A percentile compares a stretch with the other conserved stretches of the same genome.
These are phyloP conservation scores for Amaranthus cruentus DNA, from an alignment of 148 eudicot genomes.

Conservation along the genomic window DNA sequence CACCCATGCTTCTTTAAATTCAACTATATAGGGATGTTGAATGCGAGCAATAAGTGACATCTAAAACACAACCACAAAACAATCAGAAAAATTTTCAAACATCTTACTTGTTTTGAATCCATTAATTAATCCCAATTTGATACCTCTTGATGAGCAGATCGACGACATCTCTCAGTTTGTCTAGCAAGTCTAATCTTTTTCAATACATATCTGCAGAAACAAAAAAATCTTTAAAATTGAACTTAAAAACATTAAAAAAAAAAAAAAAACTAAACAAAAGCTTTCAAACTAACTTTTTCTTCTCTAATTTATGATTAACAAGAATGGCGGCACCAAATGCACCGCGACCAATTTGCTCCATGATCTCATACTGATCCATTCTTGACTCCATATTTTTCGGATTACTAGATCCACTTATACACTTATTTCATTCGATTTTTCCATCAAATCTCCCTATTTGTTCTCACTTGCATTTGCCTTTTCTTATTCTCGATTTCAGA, in stretches of 20 bases:
- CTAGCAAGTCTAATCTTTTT: constrained; percentile 98
- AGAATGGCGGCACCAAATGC: constrained; percentile 99
- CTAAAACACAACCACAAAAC: constrained; percentile 27
- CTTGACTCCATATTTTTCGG: constrained; percentile 54
- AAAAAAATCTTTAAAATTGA: not conserved
- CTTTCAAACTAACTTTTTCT: constrained; percentile 57
- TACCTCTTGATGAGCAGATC: constrained; percentile 99
- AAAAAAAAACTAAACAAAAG: not conserved
- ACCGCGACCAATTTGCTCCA: constrained; percentile 99
- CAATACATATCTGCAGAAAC: constrained; percentile 64
- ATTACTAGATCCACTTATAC: constrained; percentile 1
- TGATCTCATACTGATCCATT: constrained; percentile 98
- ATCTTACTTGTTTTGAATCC: not conserved
- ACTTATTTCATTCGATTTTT: not conserved
- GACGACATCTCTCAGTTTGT: constrained; percentile 92
- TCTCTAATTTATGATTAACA: constrained; percentile 80
- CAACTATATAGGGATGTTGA: constrained; percentile 92
- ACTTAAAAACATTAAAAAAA: not conserved
- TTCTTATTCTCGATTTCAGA: not conserved
- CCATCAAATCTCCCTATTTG: too few species aligned
- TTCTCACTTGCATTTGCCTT: too few species aligned
- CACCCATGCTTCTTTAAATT: constrained; percentile 97
- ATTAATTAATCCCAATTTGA: not conserved
- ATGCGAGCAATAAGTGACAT: constrained; percentile 94
- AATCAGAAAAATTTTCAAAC: not conserved